Percentiles rank a stretch among this genome's conserved stretches.
These are phyloP conservation scores for Saccharomyces jurei DNA, from an alignment of 805 yeast species.

Conservation along the genomic window DNA sequence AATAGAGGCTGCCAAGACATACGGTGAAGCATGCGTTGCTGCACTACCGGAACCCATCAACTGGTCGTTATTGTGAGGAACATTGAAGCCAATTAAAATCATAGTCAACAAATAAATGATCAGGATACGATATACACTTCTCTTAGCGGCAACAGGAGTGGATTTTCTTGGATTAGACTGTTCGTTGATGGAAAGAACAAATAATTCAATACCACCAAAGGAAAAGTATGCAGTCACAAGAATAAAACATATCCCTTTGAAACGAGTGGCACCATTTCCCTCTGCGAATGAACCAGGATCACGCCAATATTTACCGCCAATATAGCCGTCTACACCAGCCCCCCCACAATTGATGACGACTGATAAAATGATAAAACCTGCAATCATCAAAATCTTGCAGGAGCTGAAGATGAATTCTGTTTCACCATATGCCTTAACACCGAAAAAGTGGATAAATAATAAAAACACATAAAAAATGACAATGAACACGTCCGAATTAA, in stretches of 20 bases:
- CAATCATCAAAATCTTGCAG: constrained; percentile 47
- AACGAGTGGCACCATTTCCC: constrained; percentile 30
- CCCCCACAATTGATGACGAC: constrained; percentile 54
- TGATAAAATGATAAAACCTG: constrained; percentile 51
- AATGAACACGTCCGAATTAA: constrained; percentile 49
- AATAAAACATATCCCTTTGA: constrained; percentile 60
- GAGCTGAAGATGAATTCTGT: constrained; percentile 52
- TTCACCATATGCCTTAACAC: constrained; percentile 64
- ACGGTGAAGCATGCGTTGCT: constrained; percentile 59
- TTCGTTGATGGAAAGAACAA: constrained; percentile 62
- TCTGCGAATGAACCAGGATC: constrained; percentile 43
- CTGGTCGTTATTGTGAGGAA: constrained; percentile 47
- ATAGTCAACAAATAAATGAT: constrained; percentile 50
- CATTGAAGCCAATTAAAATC: constrained; percentile 48
- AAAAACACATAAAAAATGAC: constrained; percentile 47
- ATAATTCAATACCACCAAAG: constrained; percentile 59
- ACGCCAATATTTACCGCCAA: constrained; percentile 55
- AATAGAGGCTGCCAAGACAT: constrained; percentile 59
- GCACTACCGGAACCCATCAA: constrained; percentile 44
- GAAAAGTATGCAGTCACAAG: constrained; percentile 58
- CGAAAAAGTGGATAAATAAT: constrained; percentile 46
- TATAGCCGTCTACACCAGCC: constrained; percentile 43
- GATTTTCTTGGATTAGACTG: constrained; percentile 51
- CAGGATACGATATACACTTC: constrained; percentile 56
- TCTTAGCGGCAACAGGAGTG: constrained; percentile 57